Conservation (phyloP, 2,329 filamentous ascomycete genomes). For the Phialocephala subalpina region DNA sequence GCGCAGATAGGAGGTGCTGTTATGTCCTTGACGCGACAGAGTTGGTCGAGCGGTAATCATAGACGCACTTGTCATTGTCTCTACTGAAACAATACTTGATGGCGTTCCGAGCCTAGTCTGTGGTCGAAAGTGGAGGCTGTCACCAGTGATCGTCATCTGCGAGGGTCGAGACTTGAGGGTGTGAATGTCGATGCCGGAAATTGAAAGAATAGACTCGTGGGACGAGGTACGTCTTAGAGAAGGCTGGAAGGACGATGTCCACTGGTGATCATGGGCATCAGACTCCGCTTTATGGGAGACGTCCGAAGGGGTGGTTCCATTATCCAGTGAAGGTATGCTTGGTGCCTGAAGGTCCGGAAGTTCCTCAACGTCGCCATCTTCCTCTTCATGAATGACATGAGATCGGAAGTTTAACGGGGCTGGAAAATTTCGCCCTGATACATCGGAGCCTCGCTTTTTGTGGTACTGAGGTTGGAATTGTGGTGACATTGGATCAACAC, state of each 20-base stretch:
- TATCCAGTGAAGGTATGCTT: conserved; percentile 33
- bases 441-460: conserved; percentile 63
- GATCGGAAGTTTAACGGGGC: conserved; percentile 45
- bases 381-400: conserved; percentile 46
- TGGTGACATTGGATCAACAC: conserved; percentile 72
- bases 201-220: conserved; percentile 88
- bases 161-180: conserved; percentile 79
- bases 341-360: conserved; percentile 36
- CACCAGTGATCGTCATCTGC: conserved; percentile 67
- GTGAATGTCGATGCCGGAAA: conserved; percentile 89
- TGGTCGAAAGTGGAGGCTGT: conserved; percentile 55
- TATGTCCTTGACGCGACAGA: conserved; percentile 53
- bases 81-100: conserved; percentile 54
- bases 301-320: conserved; percentile 35
- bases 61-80: conserved; percentile 59
- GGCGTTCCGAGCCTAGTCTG: conserved; percentile 55
- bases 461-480: conserved; percentile 61
- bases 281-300: conserved; percentile 33
- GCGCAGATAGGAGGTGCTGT: conserved; percentile 63
- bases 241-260: conserved; percentile 47
- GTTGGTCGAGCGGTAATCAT: conserved; percentile 67
- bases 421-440: conserved; percentile 58
- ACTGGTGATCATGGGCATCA: conserved; percentile 25
- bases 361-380: conserved; percentile 44
- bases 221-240: conserved; percentile 73